Evolutionary conservation across 2,329 filamentous ascomycete genomes (phyloP), one percentile per base, ranked within the genome.

Genomic region (Verruconis gallopava): DNA sequence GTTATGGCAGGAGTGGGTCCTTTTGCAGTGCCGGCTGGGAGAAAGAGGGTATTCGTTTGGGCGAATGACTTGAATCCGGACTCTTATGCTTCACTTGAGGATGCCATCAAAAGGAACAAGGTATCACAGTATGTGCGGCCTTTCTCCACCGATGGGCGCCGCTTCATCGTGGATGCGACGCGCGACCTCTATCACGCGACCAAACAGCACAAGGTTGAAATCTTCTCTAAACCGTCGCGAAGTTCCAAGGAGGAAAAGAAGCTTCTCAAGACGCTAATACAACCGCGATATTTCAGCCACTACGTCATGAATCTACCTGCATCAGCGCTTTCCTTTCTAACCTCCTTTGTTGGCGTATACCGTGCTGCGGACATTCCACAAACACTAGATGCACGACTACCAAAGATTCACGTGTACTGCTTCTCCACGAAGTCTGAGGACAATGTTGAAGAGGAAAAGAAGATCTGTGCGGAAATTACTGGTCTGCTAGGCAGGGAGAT

Each of bases 251-350:
- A 37, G 20, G 47, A 34, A 21, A 30, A 51, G 3, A 56, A 57
- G 11, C 53, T 63, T 36, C 41, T 63, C 22, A 58, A 61, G 45
- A 63, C 55, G 1, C 45, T 68, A 14, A 42, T 51, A 9, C 68
- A 86, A 36, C 89, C 89, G 2, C 71, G 71, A 2, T 79, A 79
- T 28, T 84, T 96, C 57, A 73, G 78, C n/a, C 91, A 96, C 65
- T 98, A 88, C 59, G 82, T 96, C 50, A 95, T 98, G 85, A 98
- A 98, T 62, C 79, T 98, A 13, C 91, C 91, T 1, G 91, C 88
- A 1, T 82, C 78, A 1, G 89, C 91, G 1, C 79, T 91, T 46
- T 79, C 82, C 45, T 98, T 98, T 57, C 70, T 95, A 53, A 67
- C 75, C 21, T 66, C 68, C 11, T 93, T 86, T 67, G 74, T 77